phyloP scores from a whole-genome alignment of 345 rosid genomes.

The Dimocarpus longan region DNA sequence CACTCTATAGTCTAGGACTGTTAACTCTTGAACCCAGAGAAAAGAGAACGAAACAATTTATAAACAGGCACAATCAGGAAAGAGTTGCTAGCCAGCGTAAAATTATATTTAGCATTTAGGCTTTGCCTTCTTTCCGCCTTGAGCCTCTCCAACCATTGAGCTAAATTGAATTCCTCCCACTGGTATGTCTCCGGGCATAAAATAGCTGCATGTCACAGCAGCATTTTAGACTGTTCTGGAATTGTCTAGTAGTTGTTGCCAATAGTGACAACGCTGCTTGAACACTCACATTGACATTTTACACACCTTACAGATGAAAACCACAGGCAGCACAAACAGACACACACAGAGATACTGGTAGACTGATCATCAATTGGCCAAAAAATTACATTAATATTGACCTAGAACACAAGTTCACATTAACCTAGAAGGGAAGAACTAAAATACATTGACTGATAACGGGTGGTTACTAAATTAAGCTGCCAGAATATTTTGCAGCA shows the following conservation, averaged over 20 bases:
- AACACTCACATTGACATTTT: neutral
- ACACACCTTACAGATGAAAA: neutral
- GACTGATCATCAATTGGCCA: neutral
- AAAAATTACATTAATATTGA: neutral
- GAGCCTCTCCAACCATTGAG: neutral
- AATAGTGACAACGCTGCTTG: neutral
- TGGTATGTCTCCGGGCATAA: neutral
- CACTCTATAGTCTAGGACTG: too few relatives aligned
- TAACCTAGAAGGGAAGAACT: conserved; percentile 1
- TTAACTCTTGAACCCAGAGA: neutral
- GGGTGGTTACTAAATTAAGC: neutral
- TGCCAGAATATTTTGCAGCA: conserved; percentile 4
- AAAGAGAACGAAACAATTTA: neutral
- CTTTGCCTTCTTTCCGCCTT: neutral
- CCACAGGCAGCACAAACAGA: neutral
- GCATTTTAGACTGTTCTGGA: neutral
- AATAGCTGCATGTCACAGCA: neutral
- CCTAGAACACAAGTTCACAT: neutral
- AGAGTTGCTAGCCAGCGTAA: neutral
- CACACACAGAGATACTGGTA: neutral
- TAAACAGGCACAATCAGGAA: neutral
- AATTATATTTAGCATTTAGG: neutral
- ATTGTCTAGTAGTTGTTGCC: neutral
- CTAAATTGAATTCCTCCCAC: neutral
- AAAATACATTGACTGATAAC: neutral